These are phyloP conservation scores for Rhodamnia rubescens DNA, from an alignment of 345 rosid genomes.

Conservation along the genomic window DNA sequence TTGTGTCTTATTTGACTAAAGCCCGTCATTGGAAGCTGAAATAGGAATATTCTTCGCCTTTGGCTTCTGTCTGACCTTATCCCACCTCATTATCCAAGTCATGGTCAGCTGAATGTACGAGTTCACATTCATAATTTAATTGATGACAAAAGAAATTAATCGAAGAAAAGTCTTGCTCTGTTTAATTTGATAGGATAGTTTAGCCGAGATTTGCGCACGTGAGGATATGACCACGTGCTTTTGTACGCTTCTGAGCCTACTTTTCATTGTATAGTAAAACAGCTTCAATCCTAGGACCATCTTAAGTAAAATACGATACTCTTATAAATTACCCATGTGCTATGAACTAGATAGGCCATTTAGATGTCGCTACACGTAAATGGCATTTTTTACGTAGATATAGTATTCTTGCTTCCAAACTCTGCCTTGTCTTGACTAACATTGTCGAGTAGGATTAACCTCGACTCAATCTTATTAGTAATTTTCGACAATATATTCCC, in stretches of 20 bases:
- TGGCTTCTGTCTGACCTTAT: background rate
- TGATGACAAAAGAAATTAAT: background rate
- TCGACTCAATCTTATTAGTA: background rate
- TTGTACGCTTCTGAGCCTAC: background rate
- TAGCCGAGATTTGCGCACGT: background rate
- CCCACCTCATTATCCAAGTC: background rate
- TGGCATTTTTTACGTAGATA: background rate
- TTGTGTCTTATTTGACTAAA: background rate
- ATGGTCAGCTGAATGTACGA: background rate
- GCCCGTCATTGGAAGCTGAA: background rate
- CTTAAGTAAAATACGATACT: background rate
- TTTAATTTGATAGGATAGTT: background rate
- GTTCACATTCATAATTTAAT: background rate
- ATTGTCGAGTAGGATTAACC: background rate
- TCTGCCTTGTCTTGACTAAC: background rate
- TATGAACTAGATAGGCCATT: background rate
- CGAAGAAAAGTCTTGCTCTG: background rate
- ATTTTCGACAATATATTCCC: background rate
- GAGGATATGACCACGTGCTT: background rate
- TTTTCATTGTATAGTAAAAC: background rate
- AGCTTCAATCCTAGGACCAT: background rate
- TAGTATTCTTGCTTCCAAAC: background rate
- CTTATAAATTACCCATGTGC: no score
- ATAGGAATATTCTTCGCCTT: background rate
- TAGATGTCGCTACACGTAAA: background rate